phyloP scores from a whole-genome alignment of 306 rosid genomes.

The Sechiopsis laciniata region DNA sequence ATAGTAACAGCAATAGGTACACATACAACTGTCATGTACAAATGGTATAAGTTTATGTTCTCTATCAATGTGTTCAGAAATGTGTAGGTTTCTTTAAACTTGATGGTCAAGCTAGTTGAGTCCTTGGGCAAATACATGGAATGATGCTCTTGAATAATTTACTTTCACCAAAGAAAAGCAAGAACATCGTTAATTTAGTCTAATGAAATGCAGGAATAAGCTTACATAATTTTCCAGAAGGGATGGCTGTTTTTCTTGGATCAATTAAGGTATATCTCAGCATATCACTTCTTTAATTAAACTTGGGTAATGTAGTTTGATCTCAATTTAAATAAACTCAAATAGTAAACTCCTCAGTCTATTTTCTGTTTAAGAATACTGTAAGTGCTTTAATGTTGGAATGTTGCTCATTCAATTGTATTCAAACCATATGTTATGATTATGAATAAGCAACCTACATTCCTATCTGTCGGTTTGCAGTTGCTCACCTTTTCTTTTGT shows the following conservation, averaged over 20 bases:
- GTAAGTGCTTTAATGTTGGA: neutral
- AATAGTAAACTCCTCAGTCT: neutral
- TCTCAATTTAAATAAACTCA: neutral
- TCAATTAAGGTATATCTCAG: conserved; percentile 69
- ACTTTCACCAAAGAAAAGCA: conserved; percentile 10
- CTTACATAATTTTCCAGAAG: conserved; percentile 97
- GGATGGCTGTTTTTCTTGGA: conserved; percentile 99
- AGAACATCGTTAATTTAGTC: neutral
- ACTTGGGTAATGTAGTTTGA: neutral
- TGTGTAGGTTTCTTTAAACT: neutral
- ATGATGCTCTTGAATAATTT: neutral
- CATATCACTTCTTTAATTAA: conserved; percentile 9
- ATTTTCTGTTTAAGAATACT: neutral
- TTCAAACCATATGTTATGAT: neutral
- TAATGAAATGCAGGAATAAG: conserved; percentile 69
- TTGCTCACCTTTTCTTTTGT: neutral
- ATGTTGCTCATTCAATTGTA: conserved; percentile 2
- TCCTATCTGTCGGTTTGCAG: neutral
- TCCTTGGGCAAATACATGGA: neutral
- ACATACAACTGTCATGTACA: conserved; percentile 6
- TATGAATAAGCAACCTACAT: conserved; percentile 1
- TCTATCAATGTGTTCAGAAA: neutral
- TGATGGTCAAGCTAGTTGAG: neutral
- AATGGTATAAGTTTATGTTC: conserved; percentile 15
- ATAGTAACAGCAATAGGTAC: conserved; percentile 85